Base-by-base conservation (phyloP, 805 yeast genomes). In the Candida insectorum region DNA sequence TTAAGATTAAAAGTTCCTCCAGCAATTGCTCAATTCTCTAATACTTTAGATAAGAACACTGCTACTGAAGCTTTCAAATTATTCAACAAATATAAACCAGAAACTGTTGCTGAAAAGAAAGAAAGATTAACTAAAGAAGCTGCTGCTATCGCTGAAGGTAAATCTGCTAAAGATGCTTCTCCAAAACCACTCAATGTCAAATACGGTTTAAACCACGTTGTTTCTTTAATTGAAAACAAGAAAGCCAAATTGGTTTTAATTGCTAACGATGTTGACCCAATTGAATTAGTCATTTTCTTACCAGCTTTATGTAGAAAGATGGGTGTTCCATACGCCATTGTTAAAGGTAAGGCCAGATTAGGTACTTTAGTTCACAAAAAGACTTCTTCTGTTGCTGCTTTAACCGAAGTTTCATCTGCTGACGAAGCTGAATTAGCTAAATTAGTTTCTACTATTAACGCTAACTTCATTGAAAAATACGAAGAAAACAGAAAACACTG, bases 171-270 rank as follows among this genome's bases (percentile, higher is more conserved):
- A 75, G 97, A 89, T 57, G 96, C 83, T 56, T 87, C 96, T 56
- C 83, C 88, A 68, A 91, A 91, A 81, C 98, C 98, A 60, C 87
- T 77, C 71, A 91, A 77, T 58, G 94, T 91, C 69, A 91, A 91
- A 81, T 91, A 81, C 79, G 98, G 98, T 81, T 79, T 91, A 63
- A 91, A 91, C 89, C 98, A 91, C 76, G 96, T 91, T 75, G 96
- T 89, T 59, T 83, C 95, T 45, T 80, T 91, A 54, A 72, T 91
- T 58, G 98, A 91, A 81, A 86, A 87, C 94, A 93, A 91, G 85
- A 91, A 91, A 82, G 94, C 96, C 54, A 86, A 87, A 74, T 80
- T 91, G 58, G 97, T 91, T 47, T 80, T 91, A 71, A 91, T 91
- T 61, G 97, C 98, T 68, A 84, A 91, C 77, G 98, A 91, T 58